Conservation (phyloP, 2,329 filamentous ascomycete species). For the Aspergillus tubingensis region DNA sequence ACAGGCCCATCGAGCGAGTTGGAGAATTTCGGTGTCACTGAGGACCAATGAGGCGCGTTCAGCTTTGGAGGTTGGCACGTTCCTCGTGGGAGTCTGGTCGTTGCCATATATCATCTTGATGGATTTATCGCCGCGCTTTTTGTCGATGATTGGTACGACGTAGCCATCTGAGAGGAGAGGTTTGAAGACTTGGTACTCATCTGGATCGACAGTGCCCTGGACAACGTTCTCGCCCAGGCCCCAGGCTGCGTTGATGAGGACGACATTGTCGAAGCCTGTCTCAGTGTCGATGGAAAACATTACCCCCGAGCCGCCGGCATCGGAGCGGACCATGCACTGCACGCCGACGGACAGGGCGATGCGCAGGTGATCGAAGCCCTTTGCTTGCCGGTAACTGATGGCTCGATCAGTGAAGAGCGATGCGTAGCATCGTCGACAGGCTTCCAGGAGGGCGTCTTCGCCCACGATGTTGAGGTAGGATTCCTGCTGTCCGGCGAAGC, state of each 20-base stretch:
- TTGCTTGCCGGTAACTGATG: slow-evolving; percentile 37
- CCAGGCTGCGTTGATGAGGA: slow-evolving; percentile 45
- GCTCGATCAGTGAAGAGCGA: slow-evolving; percentile 44
- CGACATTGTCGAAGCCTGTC: slow-evolving; percentile 39
- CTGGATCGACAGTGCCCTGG: slow-evolving; percentile 42
- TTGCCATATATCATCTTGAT: slow-evolving; percentile 42
- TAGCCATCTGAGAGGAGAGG: slow-evolving; percentile 31
- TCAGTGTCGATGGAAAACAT: slow-evolving; percentile 45
- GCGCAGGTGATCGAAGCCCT: slow-evolving; percentile 24
- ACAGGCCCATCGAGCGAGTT: slow-evolving; percentile 40
- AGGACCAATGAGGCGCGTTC: slow-evolving; percentile 38
- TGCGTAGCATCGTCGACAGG: slow-evolving; percentile 42
- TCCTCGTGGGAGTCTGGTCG: slow-evolving; percentile 31
- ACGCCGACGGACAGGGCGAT: slow-evolving; percentile 29
- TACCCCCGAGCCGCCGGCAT: slow-evolving; percentile 38
- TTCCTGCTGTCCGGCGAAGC: slow-evolving; percentile 44
- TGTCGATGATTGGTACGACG: slow-evolving; percentile 37
- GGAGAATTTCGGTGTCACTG: slow-evolving; percentile 38
- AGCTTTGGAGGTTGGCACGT: slow-evolving; percentile 41
- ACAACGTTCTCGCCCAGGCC: slow-evolving; percentile 45
- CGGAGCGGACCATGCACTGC: slow-evolving; percentile 38
- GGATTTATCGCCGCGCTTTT: slow-evolving; percentile 38
- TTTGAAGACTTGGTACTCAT: slow-evolving; percentile 46
- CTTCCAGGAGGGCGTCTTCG: slow-evolving; percentile 32
- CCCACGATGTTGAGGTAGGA: slow-evolving; percentile 43